Evolutionary conservation across 1,284 basidiomycete species (phyloP).

Genomic region (Fomitiporia mediterranea): DNA sequence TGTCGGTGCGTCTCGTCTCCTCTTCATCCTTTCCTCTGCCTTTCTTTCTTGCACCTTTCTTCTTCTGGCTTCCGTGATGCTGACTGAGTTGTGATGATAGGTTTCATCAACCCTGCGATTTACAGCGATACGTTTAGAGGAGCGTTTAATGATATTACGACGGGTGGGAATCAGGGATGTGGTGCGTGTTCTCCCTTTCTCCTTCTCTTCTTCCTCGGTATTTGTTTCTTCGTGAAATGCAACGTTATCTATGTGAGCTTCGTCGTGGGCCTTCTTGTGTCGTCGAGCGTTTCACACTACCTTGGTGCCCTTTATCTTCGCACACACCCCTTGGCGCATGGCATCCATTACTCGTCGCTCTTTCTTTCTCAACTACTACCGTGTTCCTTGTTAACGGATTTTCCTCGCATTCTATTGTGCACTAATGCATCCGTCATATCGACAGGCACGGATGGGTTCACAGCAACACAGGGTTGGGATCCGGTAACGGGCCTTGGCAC

Average conservation of each 20-base stretch:
- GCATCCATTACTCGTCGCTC: neutral
- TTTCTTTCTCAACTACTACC: neutral
- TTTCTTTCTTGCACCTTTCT: neutral
- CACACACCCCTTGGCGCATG: neutral
- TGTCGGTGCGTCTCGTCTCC: conserved; percentile 25
- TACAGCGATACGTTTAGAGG: conserved; percentile 26
- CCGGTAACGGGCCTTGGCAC: conserved; percentile 21
- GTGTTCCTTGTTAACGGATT: no score
- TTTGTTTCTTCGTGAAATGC: neutral
- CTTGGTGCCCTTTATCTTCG: no score
- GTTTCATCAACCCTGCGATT: conserved; percentile 38
- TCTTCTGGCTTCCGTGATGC: neutral
- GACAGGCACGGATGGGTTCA: conserved; percentile 19
- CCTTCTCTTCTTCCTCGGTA: neutral
- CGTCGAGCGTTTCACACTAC: no score
- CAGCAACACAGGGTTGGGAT: conserved; percentile 19
- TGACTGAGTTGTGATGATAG: conserved; percentile 17
- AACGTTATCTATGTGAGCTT: no score
- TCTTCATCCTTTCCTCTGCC: conserved; percentile 14
- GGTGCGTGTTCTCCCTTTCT: conserved; percentile 24
- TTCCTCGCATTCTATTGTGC: neutral
- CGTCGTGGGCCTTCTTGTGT: no score
- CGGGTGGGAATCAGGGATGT: conserved; percentile 31
- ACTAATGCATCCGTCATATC: neutral
- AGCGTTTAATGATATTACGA: conserved; percentile 35